Percentiles rank a stretch among this genome's conserved stretches.
These are phyloP conservation scores for Euphorbia celastroides DNA, from an alignment of 441 rosid genomes.

Conservation along the genomic window DNA sequence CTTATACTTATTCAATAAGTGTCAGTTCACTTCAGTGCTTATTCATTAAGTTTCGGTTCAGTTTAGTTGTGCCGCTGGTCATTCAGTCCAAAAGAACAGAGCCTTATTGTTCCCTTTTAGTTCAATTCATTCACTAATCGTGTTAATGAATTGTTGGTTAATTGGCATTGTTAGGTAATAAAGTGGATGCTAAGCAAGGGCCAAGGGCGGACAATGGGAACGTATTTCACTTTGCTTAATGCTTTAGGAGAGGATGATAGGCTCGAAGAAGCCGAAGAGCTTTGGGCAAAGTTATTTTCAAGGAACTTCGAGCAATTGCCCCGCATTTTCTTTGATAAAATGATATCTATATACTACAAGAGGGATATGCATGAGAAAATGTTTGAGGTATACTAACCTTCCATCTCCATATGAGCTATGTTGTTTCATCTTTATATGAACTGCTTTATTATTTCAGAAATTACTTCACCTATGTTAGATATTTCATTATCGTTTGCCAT, in stretches of 20 bases:
- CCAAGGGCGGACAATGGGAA: conserved; percentile 91
- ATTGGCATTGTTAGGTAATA: conserved; percentile 43
- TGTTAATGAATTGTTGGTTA: background rate
- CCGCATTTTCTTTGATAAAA: conserved; percentile 69
- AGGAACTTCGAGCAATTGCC: conserved; percentile 66
- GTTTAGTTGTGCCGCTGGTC: too few relatives aligned
- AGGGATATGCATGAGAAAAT: conserved; percentile 78
- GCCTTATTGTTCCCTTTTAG: background rate
- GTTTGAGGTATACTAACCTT: conserved; percentile 57
- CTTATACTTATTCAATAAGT: too few relatives aligned
- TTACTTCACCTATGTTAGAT: conserved; percentile 1
- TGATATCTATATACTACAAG: conserved; percentile 66
- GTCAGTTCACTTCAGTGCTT: too few relatives aligned
- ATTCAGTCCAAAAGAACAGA: too few relatives aligned
- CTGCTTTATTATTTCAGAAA: background rate
- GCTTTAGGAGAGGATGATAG: conserved; percentile 89
- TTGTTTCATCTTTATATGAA: background rate
- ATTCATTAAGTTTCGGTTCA: too few relatives aligned
- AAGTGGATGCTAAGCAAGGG: conserved; percentile 99
- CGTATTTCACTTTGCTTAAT: conserved; percentile 66
- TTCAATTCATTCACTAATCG: background rate
- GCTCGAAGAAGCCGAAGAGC: conserved; percentile 86
- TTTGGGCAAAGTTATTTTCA: conserved; percentile 71
- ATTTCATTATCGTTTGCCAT: background rate
- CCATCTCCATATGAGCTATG: background rate